Evolutionary conservation across 345 rosid genomes (phyloP).

Genomic region (Tarenaya hassleriana): DNA sequence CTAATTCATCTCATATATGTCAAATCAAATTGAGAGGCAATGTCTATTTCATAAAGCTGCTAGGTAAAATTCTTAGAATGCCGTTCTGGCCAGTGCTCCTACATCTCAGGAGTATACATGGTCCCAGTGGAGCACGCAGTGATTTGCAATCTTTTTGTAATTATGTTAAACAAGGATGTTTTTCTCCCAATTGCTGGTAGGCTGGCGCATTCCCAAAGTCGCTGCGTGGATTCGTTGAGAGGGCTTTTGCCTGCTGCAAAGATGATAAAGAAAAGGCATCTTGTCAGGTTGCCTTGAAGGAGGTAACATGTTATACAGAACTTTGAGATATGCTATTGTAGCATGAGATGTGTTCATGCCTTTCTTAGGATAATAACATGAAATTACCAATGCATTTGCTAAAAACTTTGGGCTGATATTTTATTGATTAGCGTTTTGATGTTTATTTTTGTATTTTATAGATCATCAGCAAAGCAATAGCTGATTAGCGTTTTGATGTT

Average conservation of each 20-base stretch:
- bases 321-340: constrained; percentile 8
- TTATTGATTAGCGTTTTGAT: constrained; percentile 14
- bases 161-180: too few species aligned
- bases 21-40: too few species aligned
- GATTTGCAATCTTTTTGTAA: too few species aligned
- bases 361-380: background rate
- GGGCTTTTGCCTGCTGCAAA: constrained; percentile 76
- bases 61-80: too few species aligned
- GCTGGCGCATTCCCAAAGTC: constrained; percentile 70
- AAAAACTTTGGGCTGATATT: background rate
- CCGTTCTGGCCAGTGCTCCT: too few species aligned
- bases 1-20: too few species aligned
- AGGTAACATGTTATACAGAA: constrained; percentile 38
- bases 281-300: constrained; percentile 65
- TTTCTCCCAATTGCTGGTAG: constrained; percentile 37
- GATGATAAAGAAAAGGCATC: constrained; percentile 64
- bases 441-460: constrained; percentile 27
- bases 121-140: too few species aligned
- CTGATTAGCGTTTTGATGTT: too few species aligned
- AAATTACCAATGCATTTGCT: constrained; percentile 7
- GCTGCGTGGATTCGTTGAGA: constrained; percentile 76
- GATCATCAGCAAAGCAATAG: constrained; percentile 65
- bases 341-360: constrained; percentile 18
- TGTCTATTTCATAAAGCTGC: too few species aligned
- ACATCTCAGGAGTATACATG: too few species aligned